Evolutionary conservation across 2,329 filamentous ascomycete genomes (phyloP).

Genomic region (Pseudogymnoascus sp.): DNA sequence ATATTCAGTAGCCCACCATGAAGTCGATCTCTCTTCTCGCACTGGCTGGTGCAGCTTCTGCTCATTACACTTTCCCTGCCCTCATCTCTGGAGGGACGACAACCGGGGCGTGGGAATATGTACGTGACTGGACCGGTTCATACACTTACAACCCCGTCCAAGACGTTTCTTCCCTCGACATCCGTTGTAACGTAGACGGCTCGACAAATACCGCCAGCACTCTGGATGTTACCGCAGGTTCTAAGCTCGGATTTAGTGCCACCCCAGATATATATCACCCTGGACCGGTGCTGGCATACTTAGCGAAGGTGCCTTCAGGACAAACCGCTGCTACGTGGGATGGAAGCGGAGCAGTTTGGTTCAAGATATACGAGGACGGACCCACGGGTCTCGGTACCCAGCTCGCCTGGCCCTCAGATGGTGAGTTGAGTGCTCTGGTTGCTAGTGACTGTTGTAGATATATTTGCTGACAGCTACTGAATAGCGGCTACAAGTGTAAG

Average conservation of each 20-base stretch:
- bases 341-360: slow-evolving; percentile 20
- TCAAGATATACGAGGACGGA: slow-evolving; percentile 24
- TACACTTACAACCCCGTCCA: slow-evolving; percentile 22
- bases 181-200: slow-evolving; percentile 34
- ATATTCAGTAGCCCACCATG: background rate
- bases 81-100: slow-evolving; percentile 17
- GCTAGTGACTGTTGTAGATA: background rate
- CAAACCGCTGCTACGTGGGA: background rate
- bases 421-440: slow-evolving; percentile 13
- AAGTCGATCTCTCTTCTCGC: slow-evolving; percentile 15
- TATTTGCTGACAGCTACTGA: background rate
- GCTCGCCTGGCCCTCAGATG: slow-evolving; percentile 22
- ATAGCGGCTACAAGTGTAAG: slow-evolving; percentile 21
- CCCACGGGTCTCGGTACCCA: slow-evolving; percentile 17
- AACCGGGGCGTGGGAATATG: slow-evolving; percentile 20
- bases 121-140: slow-evolving; percentile 24
- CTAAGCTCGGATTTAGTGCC: slow-evolving; percentile 19
- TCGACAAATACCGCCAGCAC: slow-evolving; percentile 17
- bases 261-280: slow-evolving; percentile 25
- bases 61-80: slow-evolving; percentile 21
- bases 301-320: background rate
- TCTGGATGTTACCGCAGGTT: slow-evolving; percentile 22
- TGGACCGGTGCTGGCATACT: slow-evolving; percentile 22
- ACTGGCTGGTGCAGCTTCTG: slow-evolving; percentile 17
- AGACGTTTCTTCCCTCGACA: slow-evolving; percentile 31